phyloP scores from a whole-genome alignment of 2,329 filamentous ascomycete genomes.

The Pseudogymnoascus sp. region DNA sequence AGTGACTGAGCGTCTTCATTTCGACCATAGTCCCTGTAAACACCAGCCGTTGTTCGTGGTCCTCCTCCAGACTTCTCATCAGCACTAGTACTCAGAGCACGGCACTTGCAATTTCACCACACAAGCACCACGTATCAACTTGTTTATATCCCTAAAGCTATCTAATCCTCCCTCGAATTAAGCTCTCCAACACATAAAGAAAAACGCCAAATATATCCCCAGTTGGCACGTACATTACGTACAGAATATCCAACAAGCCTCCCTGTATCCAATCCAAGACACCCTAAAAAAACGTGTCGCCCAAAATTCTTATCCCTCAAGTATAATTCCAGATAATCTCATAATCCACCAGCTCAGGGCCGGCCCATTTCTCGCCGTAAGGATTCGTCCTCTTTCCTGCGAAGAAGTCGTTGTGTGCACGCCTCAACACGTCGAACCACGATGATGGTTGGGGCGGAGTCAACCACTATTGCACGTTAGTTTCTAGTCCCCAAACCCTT shows the following conservation, averaged over 20 bases:
- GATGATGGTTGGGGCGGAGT: constrained; percentile 47
- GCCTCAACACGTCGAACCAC: constrained; percentile 44
- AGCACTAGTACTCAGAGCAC: background rate
- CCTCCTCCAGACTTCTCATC: background rate
- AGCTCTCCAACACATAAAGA: background rate
- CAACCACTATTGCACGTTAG: constrained; percentile 35
- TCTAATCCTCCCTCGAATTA: background rate
- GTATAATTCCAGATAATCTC: constrained; percentile 43
- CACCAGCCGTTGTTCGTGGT: no score
- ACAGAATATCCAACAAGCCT: background rate
- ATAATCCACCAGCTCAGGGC: constrained; percentile 38
- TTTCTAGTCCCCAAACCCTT: background rate
- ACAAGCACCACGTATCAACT: background rate
- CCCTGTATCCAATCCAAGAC: background rate
- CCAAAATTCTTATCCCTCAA: constrained; percentile 23
- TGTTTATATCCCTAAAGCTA: background rate
- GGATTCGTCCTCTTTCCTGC: constrained; percentile 38
- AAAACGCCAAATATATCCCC: background rate
- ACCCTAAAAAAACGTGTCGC: background rate
- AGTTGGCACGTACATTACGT: constrained; percentile 4
- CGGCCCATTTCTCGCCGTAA: constrained; percentile 46
- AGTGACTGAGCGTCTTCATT: no score
- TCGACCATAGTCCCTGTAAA: no score
- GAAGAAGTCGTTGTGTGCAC: constrained; percentile 46
- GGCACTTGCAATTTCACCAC: background rate